Conservation (phyloP, 768 basidiomycete genomes). For the Paxillus involutus region DNA sequence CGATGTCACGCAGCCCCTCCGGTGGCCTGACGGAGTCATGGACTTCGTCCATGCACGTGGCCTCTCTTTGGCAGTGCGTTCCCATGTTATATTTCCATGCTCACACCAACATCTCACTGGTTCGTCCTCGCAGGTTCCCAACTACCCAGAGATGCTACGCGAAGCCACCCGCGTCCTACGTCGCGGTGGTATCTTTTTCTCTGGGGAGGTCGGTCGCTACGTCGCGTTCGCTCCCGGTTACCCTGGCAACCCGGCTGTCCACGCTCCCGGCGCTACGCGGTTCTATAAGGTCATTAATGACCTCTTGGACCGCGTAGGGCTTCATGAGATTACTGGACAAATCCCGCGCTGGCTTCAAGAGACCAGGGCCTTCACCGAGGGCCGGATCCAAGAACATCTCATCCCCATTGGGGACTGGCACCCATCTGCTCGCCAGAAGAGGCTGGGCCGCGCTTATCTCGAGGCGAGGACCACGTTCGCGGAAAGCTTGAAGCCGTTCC, state of each 20-base stretch:
- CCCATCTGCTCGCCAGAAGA: constrained; percentile 29
- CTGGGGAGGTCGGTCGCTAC: constrained; percentile 56
- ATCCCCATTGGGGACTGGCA: constrained; percentile 64
- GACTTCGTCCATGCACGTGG: constrained; percentile 69
- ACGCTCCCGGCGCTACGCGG: constrained; percentile 22
- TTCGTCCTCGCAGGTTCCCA: constrained; percentile 44
- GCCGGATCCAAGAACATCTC: constrained; percentile 32
- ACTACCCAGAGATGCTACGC: constrained; percentile 51
- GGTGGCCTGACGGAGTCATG: constrained; percentile 54
- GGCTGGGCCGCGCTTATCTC: constrained; percentile 44
- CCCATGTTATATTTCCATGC: background rate
- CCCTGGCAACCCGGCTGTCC: constrained; percentile 24
- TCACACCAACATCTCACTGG: constrained; percentile 13
- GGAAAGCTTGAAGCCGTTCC: constrained; percentile 47
- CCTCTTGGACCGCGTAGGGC: constrained; percentile 35
- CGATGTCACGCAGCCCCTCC: constrained; percentile 53
- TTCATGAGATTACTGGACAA: constrained; percentile 36
- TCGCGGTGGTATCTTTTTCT: constrained; percentile 69
- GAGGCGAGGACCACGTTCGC: constrained; percentile 42
- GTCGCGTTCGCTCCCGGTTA: constrained; percentile 39
- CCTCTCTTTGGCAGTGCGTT: constrained; percentile 59
- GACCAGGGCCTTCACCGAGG: constrained; percentile 41
- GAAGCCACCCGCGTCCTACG: constrained; percentile 67
- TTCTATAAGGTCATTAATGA: constrained; percentile 44
- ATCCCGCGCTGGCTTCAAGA: constrained; percentile 39